A percentile compares a stretch with the other conserved stretches of the same genome.
phyloP scores from a whole-genome alignment of 2,329 filamentous ascomycete genomes.

The Amauroascus niger region DNA sequence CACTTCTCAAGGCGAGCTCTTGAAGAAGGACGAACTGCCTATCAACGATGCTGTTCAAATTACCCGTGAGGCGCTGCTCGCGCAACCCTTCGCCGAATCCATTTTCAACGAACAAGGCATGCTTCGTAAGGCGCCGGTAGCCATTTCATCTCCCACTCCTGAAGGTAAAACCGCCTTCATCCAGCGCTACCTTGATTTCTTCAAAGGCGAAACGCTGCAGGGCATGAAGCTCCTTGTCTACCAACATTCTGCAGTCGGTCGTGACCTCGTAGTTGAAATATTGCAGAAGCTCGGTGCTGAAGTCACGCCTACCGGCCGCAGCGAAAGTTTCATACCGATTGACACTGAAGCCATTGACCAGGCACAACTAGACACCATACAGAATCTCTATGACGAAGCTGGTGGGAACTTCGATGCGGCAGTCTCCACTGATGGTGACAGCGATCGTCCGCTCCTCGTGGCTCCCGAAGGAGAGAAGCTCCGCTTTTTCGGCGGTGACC shows the following conservation, averaged over 20 bases:
- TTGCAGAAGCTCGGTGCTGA: background rate
- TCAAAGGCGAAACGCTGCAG: background rate
- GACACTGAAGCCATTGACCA: background rate
- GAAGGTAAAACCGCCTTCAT: background rate
- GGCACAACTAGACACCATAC: background rate
- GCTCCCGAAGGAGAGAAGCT: background rate
- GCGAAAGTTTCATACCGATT: background rate
- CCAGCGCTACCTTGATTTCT: slow-evolving; percentile 1
- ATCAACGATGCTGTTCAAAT: background rate
- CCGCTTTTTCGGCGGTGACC: background rate
- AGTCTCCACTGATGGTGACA: background rate
- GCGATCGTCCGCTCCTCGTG: background rate
- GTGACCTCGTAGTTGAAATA: background rate
- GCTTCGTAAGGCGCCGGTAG: background rate
- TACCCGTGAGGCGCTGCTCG: background rate
- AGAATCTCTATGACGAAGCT: background rate
- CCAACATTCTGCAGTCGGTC: background rate
- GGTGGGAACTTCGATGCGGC: too few relatives aligned
- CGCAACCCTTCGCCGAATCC: background rate
- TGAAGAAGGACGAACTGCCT: background rate
- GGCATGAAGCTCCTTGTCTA: background rate
- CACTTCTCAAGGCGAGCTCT: background rate
- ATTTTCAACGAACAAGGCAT: background rate
- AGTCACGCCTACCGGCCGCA: background rate
- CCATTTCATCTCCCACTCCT: background rate